Evolutionary conservation across 169 alveolate genomes (phyloP), one percentile per base, ranked within the genome.

Genomic region (Miamiensis avidus): DNA sequence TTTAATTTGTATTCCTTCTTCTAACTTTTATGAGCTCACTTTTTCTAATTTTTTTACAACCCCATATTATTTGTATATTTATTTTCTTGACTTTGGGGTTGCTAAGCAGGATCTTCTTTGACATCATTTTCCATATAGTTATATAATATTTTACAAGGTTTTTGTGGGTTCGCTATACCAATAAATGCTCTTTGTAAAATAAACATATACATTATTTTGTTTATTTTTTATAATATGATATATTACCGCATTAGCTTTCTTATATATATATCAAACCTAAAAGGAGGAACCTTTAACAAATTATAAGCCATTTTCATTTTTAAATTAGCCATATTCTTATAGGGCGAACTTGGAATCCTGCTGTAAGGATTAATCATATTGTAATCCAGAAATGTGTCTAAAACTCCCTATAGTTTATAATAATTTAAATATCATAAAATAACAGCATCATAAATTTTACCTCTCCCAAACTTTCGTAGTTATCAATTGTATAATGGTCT

Each of bases 221-320:
- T 11, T 11, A 4, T 49, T 49, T 49, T 20, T 11, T 11, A 49
- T 49, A 20, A 49, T 11, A 11, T 11, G 4, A 11, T 49, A 11
- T 11, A 49, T 11, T 86, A 75, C 86, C 84, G 79, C 25, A 81
- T 49, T 26, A 86, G 74, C 72, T 86, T 86, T 76, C 90, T 81
- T 31, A 86, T 32, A 75, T 81, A 86, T 29, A 72, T 69, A 72
- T 81, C 83, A 33, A 81, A 86, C 75, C 87, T 79, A n/a, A 78
- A 86, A 32, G 78, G 90, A 72, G 69, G 49, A 4, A 81, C 75
- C 75, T 65, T 86, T 72, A 81, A 29, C 16, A 86, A 74, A 76
- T 86, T 86, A 32, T 75, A 86, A 34, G 87, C 90, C 82, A 86
- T 74, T 34, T 65, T 81, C 29, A 84, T 28, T 75, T 69, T 79